These are phyloP conservation scores for Rosa persica DNA, from an alignment of 306 rosid species.

Conservation along the genomic window DNA sequence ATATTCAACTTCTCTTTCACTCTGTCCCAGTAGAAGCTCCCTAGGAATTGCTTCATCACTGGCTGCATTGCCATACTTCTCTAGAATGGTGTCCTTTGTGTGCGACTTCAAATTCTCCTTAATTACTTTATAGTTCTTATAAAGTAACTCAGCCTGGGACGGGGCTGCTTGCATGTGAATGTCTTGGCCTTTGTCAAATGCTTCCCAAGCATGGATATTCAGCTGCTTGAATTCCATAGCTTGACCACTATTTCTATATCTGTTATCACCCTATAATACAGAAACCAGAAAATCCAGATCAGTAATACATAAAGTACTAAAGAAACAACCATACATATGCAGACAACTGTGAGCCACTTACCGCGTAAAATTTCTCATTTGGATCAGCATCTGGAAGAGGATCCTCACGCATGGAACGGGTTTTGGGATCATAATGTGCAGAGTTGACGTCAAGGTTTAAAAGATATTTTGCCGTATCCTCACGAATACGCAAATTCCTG, in stretches of 20 bases:
- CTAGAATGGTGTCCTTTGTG: slow-evolving; percentile 56
- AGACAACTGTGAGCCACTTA: background rate
- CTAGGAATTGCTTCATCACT: slow-evolving; percentile 51
- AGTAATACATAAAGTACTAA: background rate
- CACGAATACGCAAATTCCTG: slow-evolving; percentile 60
- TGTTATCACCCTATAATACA: slow-evolving; percentile 47
- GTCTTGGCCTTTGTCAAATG: slow-evolving; percentile 75
- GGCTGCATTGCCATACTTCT: slow-evolving; percentile 72
- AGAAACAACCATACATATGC: background rate
- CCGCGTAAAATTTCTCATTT: slow-evolving; percentile 55
- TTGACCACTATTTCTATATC: slow-evolving; percentile 60
- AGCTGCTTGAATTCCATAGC: slow-evolving; percentile 66
- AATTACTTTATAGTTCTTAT: slow-evolving; percentile 56
- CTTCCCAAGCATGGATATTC: slow-evolving; percentile 62
- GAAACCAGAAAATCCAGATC: background rate
- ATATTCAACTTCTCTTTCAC: slow-evolving; percentile 72
- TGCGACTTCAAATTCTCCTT: slow-evolving; percentile 63
- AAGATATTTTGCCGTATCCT: slow-evolving; percentile 67
- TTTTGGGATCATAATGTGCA: slow-evolving; percentile 62
- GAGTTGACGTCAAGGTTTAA: slow-evolving; percentile 65
- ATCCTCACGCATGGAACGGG: slow-evolving; percentile 70
- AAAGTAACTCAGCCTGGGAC: slow-evolving; percentile 70
- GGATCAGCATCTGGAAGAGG: slow-evolving; percentile 75
- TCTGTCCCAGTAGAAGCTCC: slow-evolving; percentile 71
- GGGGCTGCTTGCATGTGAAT: slow-evolving; percentile 81